Evolutionary conservation across 2,329 filamentous ascomycete species (phyloP).

Genomic region (Verticillium dahliae): DNA sequence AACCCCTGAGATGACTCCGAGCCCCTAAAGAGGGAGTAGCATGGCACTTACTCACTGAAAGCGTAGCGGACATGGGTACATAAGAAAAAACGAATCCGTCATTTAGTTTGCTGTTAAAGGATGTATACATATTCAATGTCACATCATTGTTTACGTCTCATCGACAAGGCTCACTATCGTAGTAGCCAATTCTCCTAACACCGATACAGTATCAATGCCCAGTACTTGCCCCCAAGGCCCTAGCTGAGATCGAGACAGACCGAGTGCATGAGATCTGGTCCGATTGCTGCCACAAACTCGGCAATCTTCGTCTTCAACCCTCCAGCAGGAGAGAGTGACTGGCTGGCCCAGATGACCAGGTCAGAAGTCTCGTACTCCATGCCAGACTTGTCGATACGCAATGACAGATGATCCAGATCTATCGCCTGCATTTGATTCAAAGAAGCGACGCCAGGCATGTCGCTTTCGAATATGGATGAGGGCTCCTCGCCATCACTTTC

Average conservation of each 20-base stretch:
- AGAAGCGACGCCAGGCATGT: conserved; percentile 62
- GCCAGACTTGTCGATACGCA: conserved; percentile 37
- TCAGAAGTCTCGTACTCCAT: conserved; percentile 38
- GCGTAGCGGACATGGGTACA: no score
- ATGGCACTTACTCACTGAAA: no score
- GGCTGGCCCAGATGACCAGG: conserved; percentile 53
- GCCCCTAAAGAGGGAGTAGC: neutral
- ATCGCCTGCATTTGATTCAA: conserved; percentile 44
- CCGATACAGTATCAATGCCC: no score
- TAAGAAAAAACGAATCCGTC: no score
- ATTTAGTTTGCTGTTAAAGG: no score
- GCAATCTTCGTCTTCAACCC: conserved; percentile 57
- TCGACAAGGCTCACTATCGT: no score
- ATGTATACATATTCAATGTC: no score
- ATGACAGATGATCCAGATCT: conserved; percentile 52
- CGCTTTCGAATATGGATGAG: conserved; percentile 46
- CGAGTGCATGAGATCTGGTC: conserved; percentile 48
- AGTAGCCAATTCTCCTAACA: no score
- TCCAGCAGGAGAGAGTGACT: conserved; percentile 35
- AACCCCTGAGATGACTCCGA: neutral
- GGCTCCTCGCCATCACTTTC: conserved; percentile 12
- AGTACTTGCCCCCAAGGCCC: no score
- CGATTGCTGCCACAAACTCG: conserved; percentile 61
- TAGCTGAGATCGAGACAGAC: conserved; percentile 51
- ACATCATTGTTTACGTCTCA: no score